Evolutionary conservation across 1,284 basidiomycete species (phyloP).

Genomic region (Fomitopsis schrenkii): DNA sequence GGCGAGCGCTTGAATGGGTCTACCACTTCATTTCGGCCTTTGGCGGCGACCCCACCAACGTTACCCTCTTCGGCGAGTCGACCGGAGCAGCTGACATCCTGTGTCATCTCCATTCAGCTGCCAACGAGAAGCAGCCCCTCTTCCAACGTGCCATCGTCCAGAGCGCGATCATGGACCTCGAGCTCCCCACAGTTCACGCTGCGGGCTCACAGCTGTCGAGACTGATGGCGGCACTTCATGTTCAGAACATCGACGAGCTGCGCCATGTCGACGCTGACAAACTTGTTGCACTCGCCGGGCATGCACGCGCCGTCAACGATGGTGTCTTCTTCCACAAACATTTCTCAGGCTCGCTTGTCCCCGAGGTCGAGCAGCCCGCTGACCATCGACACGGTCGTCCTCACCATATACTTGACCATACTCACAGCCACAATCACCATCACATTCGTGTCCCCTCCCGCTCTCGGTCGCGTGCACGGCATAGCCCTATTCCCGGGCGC

Average conservation of each 20-base stretch:
- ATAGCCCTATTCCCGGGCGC: conserved; percentile 18
- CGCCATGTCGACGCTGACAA: conserved; percentile 51
- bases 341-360: conserved; percentile 48
- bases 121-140: conserved; percentile 53
- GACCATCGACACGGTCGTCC: conserved; percentile 28
- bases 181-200: conserved; percentile 50
- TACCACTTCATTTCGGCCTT: conserved; percentile 62
- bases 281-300: conserved; percentile 45
- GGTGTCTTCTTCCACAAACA: conserved; percentile 59
- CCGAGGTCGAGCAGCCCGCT: conserved; percentile 25
- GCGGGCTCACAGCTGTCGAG: conserved; percentile 67
- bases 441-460: conserved; percentile 25
- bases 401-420: conserved; percentile 17
- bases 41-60: conserved; percentile 66
- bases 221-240: conserved; percentile 49
- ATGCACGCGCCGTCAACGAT: conserved; percentile 60
- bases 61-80: conserved; percentile 68
- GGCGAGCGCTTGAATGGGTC: conserved; percentile 67
- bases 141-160: conserved; percentile 69
- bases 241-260: conserved; percentile 55
- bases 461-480: conserved; percentile 11
- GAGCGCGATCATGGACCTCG: conserved; percentile 57
- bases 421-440: conserved; percentile 18
- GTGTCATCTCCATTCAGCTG: conserved; percentile 61
- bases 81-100: conserved; percentile 71